phyloP scores from a whole-genome alignment of 768 basidiomycete genomes.

The Macrolepiota fuliginosa region DNA sequence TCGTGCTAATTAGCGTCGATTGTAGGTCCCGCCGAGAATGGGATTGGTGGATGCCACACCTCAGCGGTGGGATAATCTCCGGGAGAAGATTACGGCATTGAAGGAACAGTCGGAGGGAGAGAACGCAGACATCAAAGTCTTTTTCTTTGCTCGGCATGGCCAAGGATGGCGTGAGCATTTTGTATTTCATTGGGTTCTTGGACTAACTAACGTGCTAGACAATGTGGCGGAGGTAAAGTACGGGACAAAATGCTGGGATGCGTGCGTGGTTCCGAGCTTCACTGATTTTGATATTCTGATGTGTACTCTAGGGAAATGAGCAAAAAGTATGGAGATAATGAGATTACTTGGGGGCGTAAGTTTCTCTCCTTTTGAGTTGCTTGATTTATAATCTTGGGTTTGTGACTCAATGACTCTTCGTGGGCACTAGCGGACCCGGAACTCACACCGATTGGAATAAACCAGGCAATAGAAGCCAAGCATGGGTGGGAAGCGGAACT shows the following conservation, averaged over 20 bases:
- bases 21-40: conserved; percentile 56
- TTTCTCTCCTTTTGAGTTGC: conserved; percentile 15
- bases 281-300: not conserved
- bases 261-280: no score
- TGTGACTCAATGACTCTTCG: not conserved
- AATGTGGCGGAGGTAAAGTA: conserved; percentile 66
- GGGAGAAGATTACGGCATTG: conserved; percentile 36
- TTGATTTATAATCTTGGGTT: not conserved
- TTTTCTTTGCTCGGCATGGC: conserved; percentile 70
- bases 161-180: conserved; percentile 63
- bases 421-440: conserved; percentile 54
- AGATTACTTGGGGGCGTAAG: conserved; percentile 74
- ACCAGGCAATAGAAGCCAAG: conserved; percentile 49
- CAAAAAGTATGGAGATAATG: conserved; percentile 59
- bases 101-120: conserved; percentile 34
- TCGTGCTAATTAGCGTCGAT: no score
- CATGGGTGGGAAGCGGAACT: conserved; percentile 50
- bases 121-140: conserved; percentile 48
- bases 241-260: conserved; percentile 56
- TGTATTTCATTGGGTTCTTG: not conserved
- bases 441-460: conserved; percentile 56
- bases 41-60: conserved; percentile 52
- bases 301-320: conserved; percentile 51
- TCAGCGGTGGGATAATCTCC: conserved; percentile 50
- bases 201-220: conserved; percentile 36